Percentiles rank a stretch among this genome's conserved stretches.
Conservation (phyloP, 441 rosid genomes). For the Theobroma grandiflorum region DNA sequence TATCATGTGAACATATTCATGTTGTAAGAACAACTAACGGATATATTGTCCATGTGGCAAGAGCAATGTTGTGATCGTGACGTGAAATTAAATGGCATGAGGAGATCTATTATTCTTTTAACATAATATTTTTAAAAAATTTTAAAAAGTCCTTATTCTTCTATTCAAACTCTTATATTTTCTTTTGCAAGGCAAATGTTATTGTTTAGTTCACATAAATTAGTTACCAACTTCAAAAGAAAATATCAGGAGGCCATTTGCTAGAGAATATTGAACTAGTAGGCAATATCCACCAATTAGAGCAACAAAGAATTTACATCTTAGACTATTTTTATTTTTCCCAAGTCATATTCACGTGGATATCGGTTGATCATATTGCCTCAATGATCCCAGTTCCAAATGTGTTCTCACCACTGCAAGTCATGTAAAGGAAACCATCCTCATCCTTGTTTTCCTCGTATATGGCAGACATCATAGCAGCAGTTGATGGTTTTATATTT, state of each 20-base stretch:
- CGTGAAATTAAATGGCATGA: no score
- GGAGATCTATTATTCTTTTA: no score
- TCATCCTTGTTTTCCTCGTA: slow-evolving; percentile 97
- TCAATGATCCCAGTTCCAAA: slow-evolving; percentile 58
- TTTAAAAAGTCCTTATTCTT: no score
- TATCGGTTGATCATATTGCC: slow-evolving; percentile 22
- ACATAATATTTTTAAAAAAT: no score
- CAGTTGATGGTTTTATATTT: slow-evolving; percentile 21
- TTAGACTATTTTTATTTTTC: slow-evolving; percentile 28
- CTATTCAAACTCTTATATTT: no score
- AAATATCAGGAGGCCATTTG: not conserved
- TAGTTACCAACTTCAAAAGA: not conserved
- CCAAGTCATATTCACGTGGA: slow-evolving; percentile 26
- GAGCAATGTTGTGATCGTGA: no score
- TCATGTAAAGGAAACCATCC: slow-evolving; percentile 98
- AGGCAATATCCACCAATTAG: not conserved
- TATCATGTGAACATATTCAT: no score
- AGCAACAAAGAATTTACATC: slow-evolving; percentile 43
- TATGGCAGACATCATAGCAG: slow-evolving; percentile 92
- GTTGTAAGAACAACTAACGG: no score
- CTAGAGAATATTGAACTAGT: not conserved
- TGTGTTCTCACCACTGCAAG: slow-evolving; percentile 97
- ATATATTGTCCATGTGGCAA: no score
- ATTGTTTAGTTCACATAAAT: not conserved
- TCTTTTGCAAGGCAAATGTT: no score